Conservation (phyloP, 2,329 filamentous ascomycete genomes). For the Fusarium continuum region DNA sequence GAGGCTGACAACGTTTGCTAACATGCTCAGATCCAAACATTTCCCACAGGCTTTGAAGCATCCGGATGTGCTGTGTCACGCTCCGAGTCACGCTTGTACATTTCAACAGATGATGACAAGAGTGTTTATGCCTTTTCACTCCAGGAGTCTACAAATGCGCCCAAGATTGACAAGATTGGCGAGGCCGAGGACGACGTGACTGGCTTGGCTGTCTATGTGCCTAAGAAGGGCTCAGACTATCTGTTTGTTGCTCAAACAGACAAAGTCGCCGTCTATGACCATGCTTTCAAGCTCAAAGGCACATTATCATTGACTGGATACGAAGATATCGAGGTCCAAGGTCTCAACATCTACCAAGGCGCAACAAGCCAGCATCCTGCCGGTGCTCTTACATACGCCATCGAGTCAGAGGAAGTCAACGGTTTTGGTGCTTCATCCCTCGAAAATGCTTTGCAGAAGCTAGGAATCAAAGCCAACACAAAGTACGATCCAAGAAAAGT, state of each 20-base stretch:
- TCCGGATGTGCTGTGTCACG: conserved; percentile 55
- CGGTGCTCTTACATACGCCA: conserved; percentile 53
- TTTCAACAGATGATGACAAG: conserved; percentile 52
- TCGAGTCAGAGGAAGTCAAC: conserved; percentile 51
- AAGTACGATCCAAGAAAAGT: conserved; percentile 50
- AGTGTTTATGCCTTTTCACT: conserved; percentile 52
- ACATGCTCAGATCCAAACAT: conserved; percentile 52
- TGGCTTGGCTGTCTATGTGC: conserved; percentile 53
- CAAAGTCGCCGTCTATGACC: conserved; percentile 52
- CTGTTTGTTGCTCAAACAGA: conserved; percentile 53
- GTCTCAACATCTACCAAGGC: conserved; percentile 54
- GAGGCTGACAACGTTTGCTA: neutral
- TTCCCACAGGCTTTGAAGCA: conserved; percentile 52
- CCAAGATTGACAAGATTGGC: conserved; percentile 50
- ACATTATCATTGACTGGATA: conserved; percentile 50
- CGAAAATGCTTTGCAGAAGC: conserved; percentile 44
- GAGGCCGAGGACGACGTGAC: conserved; percentile 51
- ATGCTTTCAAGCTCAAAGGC: conserved; percentile 48
- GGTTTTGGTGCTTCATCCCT: conserved; percentile 54
- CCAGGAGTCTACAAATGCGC: conserved; percentile 50
- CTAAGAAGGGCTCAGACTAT: conserved; percentile 51
- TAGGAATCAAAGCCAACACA: conserved; percentile 50
- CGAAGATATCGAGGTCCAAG: conserved; percentile 54
- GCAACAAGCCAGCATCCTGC: conserved; percentile 47
- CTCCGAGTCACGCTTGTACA: conserved; percentile 50